Base-by-base conservation (phyloP, 805 yeast species). In the Pichia eremophila region DNA sequence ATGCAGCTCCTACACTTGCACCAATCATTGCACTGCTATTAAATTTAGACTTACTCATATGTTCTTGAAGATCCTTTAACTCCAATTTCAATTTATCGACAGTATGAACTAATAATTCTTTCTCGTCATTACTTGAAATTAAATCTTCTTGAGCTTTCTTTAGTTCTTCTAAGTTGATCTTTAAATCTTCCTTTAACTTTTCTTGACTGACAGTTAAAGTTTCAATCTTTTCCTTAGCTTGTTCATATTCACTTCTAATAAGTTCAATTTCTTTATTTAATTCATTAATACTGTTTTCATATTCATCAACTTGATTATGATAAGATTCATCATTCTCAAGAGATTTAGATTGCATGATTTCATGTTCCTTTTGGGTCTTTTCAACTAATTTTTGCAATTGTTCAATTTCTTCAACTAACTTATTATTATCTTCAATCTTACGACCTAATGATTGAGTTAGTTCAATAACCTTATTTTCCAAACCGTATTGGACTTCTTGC, bases 391-490 rank as follows among this genome's bases (percentile, higher is more conserved):
- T 57, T 51, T 75, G 77, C 46, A 81, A 61, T 40, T 70, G 62
- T 66, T 76, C 74, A 44, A 90, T 77, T 58, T 85, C 84, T 15
- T 68, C 66, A 50, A 78, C 73, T 60, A 91, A 72, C 51, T 74
- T 76, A 69, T 83, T 83, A 66, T 90, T 90, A 56, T 88, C 96
- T 54, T 79, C 85, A 27, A 85, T 82, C 63, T 87, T 85, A 36
- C 80, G 68, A 0, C 95, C 79, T 51, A 91, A 72, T 12, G 83
- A 77, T 60, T 91, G 95, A 4, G 97, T 91, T 56, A 93, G 77
- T 66, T 90, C 95, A 54, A 93, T 89, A n/a, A 95, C 97, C 73
- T 95, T 93, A 67, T 93, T 93, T 66, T 93, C 99, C 59, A 95
- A 76, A 63, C 85, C 80, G 68, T 88, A 93, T 58, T 95, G 89